A percentile compares a stretch with the other conserved stretches of the same genome.
These are phyloP conservation scores for Pholiota molesta DNA, from an alignment of 768 basidiomycete species.

Conservation along the genomic window DNA sequence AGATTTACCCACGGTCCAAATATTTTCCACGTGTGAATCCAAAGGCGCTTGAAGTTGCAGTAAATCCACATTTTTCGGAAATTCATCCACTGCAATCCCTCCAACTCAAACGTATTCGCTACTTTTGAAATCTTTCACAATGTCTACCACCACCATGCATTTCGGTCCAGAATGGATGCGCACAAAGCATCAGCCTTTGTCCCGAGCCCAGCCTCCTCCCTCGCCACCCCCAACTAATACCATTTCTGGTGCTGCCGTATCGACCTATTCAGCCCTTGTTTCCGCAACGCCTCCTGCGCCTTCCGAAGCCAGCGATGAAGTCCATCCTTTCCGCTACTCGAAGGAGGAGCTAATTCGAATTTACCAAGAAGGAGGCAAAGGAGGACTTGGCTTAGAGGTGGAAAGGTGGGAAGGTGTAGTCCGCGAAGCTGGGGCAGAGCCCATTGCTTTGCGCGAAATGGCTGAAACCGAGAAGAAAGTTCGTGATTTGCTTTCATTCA, in stretches of 20 bases:
- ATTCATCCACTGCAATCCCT: slow-evolving; percentile 22
- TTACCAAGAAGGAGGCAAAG: slow-evolving; percentile 77
- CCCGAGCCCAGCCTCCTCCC: slow-evolving; percentile 55
- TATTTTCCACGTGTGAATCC: slow-evolving; percentile 45
- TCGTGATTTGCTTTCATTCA: slow-evolving; percentile 28
- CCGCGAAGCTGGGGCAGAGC: slow-evolving; percentile 72
- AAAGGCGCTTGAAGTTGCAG: slow-evolving; percentile 23
- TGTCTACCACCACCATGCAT: slow-evolving; percentile 76
- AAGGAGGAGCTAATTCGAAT: slow-evolving; percentile 85
- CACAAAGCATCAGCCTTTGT: slow-evolving; percentile 63
- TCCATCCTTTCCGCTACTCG: slow-evolving; percentile 83
- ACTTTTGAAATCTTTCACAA: slow-evolving; percentile 28
- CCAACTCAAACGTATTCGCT: slow-evolving; percentile 15
- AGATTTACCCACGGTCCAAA: slow-evolving; percentile 30
- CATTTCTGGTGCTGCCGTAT: slow-evolving; percentile 52
- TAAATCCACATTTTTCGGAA: slow-evolving; percentile 38
- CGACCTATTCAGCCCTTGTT: slow-evolving; percentile 73
- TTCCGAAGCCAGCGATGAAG: slow-evolving; percentile 61
- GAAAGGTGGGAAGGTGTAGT: slow-evolving; percentile 91
- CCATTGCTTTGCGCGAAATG: slow-evolving; percentile 78
- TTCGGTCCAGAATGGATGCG: slow-evolving; percentile 96
- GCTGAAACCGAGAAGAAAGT: slow-evolving; percentile 89
- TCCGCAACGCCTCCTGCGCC: slow-evolving; percentile 53
- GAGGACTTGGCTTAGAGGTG: slow-evolving; percentile 80
- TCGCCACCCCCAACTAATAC: slow-evolving; percentile 57